Base-by-base conservation (phyloP, 805 yeast genomes). In the Pichia nanzhaoensis region DNA sequence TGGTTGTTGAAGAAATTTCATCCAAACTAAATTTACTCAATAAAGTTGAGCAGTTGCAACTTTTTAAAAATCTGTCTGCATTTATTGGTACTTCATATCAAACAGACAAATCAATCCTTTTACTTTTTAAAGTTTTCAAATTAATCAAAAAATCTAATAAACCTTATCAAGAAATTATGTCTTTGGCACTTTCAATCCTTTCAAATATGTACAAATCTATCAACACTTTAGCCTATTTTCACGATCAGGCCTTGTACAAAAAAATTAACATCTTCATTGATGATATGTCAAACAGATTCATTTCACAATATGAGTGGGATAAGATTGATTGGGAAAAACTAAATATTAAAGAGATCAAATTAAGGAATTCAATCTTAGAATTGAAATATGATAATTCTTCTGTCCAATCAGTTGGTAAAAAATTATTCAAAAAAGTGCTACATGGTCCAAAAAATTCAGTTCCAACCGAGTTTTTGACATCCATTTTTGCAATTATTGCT, bases 401-500 rank as follows among this genome's bases (percentile, higher is more conserved):
- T 12, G 54, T 58, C 16, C 65, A 60, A 39, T 48, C 45, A 2
- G 49, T 77, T 9, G 65, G 70, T 37, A 64, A 65, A 16, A 65
- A 60, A 35, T 55, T 74, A 34, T 77, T 71, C 61, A 77, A 77
- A 50, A 66, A 67, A 22, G 51, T 77, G n/a, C 46, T 69, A 17
- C 79, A 75, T 45, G 84, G 84, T 1, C 77, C 79, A 16, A 63
- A 70, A 32, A 55, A 67, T 18, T 58, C 73, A 0, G 67, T 80
- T 34, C 86, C 89, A 2, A 65, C 65, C 41, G 77, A 73, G 49
- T 51, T 82, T 17, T 61, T 81, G 41, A 64, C 70, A 12, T 60
- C 72, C 10, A 60, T 69, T 3, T 63, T 78, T 30, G 57, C 62
- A 24, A 60, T 62, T 35, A 42, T 54, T 14, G 55, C 51, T 4